These are phyloP conservation scores for Ensete ventricosum DNA, from an alignment of 176 grass and related monocot genomes.

Conservation along the genomic window DNA sequence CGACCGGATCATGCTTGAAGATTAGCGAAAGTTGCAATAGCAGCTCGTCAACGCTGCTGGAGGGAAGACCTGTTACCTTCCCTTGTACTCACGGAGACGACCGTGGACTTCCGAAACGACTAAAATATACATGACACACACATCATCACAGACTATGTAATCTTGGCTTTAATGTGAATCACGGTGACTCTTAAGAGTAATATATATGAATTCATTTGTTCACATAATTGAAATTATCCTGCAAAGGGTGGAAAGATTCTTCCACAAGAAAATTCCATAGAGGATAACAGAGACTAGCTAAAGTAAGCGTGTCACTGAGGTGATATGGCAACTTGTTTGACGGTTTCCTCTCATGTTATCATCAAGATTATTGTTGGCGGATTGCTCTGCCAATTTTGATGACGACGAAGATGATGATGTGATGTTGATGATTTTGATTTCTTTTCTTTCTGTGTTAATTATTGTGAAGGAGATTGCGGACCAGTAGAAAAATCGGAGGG, in stretches of 20 bases:
- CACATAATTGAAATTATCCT: too few species aligned
- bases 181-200: too few species aligned
- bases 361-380: neutral
- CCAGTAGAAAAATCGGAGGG: neutral
- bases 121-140: neutral
- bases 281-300: too few species aligned
- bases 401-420: neutral
- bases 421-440: neutral
- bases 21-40: too few species aligned
- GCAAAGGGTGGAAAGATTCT: too few species aligned
- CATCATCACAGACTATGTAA: too few species aligned
- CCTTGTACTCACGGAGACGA: neutral
- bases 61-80: neutral
- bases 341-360: neutral
- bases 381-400: neutral
- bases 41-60: neutral
- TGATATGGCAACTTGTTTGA: neutral
- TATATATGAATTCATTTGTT: too few species aligned
- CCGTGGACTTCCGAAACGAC: conserved; percentile 11
- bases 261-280: too few species aligned
- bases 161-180: too few species aligned
- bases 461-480: too few species aligned
- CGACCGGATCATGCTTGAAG: too few species aligned
- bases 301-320: too few species aligned
- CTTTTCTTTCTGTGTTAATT: neutral